These are phyloP conservation scores for Isabelozyma rhagii DNA, from an alignment of 805 yeast genomes.

Conservation along the genomic window DNA sequence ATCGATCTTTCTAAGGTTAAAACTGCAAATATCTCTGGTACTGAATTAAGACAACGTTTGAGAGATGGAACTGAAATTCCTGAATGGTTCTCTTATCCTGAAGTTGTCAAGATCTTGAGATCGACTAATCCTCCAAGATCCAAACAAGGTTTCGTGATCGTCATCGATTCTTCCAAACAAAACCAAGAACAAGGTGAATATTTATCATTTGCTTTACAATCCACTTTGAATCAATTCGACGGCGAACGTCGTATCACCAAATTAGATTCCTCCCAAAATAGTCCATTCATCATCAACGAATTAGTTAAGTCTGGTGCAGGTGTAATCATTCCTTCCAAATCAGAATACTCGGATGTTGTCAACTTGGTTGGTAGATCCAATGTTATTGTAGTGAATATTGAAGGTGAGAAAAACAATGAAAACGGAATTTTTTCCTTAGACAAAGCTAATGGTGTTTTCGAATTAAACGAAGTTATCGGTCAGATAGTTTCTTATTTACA, in stretches of 20 bases:
- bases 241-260: constrained; percentile 79
- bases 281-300: constrained; percentile 66
- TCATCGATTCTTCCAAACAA: constrained; percentile 55
- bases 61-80: constrained; percentile 87
- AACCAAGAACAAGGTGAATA: constrained; percentile 42
- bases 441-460: constrained; percentile 9
- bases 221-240: constrained; percentile 83
- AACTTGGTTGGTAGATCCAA: constrained; percentile 55
- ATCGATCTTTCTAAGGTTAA: constrained; percentile 68
- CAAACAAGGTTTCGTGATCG: constrained; percentile 81
- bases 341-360: constrained; percentile 56
- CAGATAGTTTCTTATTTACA: constrained; percentile 71
- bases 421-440: constrained; percentile 10
- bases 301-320: constrained; percentile 89
- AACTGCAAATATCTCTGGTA: constrained; percentile 91
- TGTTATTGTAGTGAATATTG: constrained; percentile 40
- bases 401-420: constrained; percentile 8
- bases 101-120: constrained; percentile 86
- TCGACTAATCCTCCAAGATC: constrained; percentile 91
- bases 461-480: constrained; percentile 52
- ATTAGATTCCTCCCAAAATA: constrained; percentile 33
- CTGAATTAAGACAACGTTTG: constrained; percentile 86
- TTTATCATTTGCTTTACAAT: constrained; percentile 79
- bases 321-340: constrained; percentile 59
- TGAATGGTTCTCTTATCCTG: constrained; percentile 96